phyloP scores from a whole-genome alignment of 2,329 filamentous ascomycete genomes.

The Calonectria fujianensis region DNA sequence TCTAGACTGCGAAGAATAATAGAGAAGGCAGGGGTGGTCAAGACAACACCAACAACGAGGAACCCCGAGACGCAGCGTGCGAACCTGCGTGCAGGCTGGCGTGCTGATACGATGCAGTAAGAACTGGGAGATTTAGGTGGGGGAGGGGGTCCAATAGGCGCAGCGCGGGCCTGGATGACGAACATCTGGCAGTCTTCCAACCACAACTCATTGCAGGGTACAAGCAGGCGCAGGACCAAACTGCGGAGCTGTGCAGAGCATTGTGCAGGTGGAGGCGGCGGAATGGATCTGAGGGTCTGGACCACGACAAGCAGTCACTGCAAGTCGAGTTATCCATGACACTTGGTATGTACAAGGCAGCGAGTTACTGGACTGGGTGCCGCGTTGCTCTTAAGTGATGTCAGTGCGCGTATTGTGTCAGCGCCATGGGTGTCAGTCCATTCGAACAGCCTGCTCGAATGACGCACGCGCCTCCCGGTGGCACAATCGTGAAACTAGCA shows the following conservation, averaged over 20 bases:
- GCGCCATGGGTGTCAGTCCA: constrained; percentile 28
- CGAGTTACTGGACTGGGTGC: constrained; percentile 13
- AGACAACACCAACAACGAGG: constrained; percentile 19
- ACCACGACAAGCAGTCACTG: constrained; percentile 9
- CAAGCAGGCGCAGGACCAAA: constrained; percentile 20
- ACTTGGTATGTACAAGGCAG: neutral
- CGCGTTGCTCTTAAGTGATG: constrained; percentile 27
- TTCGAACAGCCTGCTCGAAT: constrained; percentile 12
- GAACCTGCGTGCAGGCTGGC: neutral
- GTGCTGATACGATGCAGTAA: constrained; percentile 43
- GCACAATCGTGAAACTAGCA: constrained; percentile 40
- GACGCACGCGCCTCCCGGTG: constrained; percentile 39
- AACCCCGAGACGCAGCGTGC: constrained; percentile 23
- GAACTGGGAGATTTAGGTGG: constrained; percentile 47
- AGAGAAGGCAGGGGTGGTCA: constrained; percentile 5
- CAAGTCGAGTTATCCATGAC: constrained; percentile 23
- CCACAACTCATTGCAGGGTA: constrained; percentile 37
- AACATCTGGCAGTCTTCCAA: constrained; percentile 49
- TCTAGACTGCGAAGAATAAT: constrained; percentile 26
- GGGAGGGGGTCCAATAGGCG: constrained; percentile 37
- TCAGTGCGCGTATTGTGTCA: constrained; percentile 25
- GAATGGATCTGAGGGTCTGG: constrained; percentile 23
- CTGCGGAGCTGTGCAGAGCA: constrained; percentile 28
- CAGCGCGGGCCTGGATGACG: constrained; percentile 39
- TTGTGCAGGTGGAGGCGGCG: constrained; percentile 17